Conservation (phyloP, 805 yeast genomes). For the Sugiyamaella mastotermitis region DNA sequence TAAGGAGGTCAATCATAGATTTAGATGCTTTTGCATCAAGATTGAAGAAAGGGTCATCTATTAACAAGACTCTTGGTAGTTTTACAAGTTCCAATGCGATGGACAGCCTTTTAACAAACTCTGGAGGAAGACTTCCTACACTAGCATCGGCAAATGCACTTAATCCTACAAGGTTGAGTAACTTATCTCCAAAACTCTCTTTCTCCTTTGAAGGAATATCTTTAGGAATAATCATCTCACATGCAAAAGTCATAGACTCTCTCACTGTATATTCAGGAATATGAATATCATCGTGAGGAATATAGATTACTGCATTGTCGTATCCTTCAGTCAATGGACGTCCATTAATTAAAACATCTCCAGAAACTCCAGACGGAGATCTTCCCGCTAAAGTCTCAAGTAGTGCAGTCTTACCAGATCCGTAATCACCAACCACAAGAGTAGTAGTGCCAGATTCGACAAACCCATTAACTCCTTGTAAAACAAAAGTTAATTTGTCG, state of each 20-base stretch:
- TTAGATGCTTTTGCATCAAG: conserved; percentile 55
- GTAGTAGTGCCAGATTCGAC: conserved; percentile 76
- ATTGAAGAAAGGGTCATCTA: conserved; percentile 73
- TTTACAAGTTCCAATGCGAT: conserved; percentile 71
- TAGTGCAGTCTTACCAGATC: conserved; percentile 79
- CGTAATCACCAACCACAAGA: conserved; percentile 79
- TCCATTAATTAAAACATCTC: conserved; percentile 69
- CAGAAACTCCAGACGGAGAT: conserved; percentile 61
- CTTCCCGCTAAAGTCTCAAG: conserved; percentile 67
- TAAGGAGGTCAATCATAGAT: conserved; percentile 61
- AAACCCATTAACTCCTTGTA: conserved; percentile 51
- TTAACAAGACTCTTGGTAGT: conserved; percentile 52
- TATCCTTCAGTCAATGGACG: conserved; percentile 49
- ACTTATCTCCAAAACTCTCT: too few species aligned
- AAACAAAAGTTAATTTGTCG: not conserved
- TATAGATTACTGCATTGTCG: conserved; percentile 72
- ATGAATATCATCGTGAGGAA: conserved; percentile 75
- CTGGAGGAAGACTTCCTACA: conserved; percentile 70
- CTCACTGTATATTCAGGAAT: conserved; percentile 65
- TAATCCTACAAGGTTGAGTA: too few species aligned
- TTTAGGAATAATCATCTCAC: too few species aligned
- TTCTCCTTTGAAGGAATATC: conserved; percentile 54
- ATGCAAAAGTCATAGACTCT: conserved; percentile 65
- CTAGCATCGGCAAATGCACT: conserved; percentile 62
- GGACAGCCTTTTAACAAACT: conserved; percentile 56